Conservation (phyloP, 2,329 filamentous ascomycete genomes). For the Aspergillus pseudoviridinutans region DNA sequence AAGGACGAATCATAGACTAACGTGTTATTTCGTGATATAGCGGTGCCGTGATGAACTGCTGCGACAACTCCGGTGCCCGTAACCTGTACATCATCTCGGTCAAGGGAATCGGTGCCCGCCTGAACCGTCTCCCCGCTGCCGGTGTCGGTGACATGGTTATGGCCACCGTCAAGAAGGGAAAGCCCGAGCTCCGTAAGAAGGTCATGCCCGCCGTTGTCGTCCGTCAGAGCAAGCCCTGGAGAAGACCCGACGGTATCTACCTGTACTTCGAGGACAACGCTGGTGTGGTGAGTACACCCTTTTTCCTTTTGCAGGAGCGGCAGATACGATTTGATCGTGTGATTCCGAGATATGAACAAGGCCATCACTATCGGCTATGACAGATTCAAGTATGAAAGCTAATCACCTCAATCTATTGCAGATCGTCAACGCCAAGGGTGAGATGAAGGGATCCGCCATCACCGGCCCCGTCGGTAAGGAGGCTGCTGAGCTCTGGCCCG, state of each 20-base stretch:
- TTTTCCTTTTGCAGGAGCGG: neutral
- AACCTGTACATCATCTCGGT: conserved; percentile 99
- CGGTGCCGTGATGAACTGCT: conserved; percentile 99
- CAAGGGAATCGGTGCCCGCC: conserved; percentile 95
- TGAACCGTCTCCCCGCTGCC: conserved; percentile 94
- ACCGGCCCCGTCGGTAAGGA: conserved; percentile 99
- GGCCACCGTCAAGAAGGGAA: conserved; percentile 99
- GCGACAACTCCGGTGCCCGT: conserved; percentile 97
- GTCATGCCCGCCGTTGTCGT: conserved; percentile 99
- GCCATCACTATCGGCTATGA: neutral
- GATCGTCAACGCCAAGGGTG: conserved; percentile 99
- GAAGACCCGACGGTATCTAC: conserved; percentile 96
- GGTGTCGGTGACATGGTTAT: conserved; percentile 99
- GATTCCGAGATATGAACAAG: too few species aligned
- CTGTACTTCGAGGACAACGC: conserved; percentile 99
- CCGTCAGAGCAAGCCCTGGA: conserved; percentile 98
- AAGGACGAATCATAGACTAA: conserved; percentile 17
- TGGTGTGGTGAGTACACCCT: conserved; percentile 73
- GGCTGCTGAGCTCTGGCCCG: conserved; percentile 98
- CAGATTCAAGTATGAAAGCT: neutral
- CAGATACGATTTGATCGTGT: neutral
- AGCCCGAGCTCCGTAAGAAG: conserved; percentile 99
- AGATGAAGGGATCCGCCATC: conserved; percentile 99
- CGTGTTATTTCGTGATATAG: conserved; percentile 46
- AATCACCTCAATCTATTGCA: conserved; percentile 33